Conservation (phyloP, 129 eudicot species). For the Gnaphalium uliginosum region DNA sequence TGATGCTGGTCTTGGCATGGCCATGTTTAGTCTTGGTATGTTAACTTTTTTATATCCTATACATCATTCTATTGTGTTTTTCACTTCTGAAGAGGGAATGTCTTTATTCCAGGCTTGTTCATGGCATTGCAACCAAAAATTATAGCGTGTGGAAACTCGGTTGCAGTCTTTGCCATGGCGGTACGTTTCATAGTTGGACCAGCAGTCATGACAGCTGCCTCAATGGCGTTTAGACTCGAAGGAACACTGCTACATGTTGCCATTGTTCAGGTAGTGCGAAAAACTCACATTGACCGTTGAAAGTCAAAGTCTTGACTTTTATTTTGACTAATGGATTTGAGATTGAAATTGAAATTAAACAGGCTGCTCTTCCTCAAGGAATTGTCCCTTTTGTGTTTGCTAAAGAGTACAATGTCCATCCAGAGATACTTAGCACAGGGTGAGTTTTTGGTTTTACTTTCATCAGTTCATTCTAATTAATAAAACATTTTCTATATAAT, state of each 20-base stretch:
- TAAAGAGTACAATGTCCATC: slow-evolving; percentile 87
- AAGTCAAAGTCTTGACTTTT: slow-evolving; percentile 19
- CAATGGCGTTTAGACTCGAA: slow-evolving; percentile 64
- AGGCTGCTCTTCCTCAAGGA: slow-evolving; percentile 98
- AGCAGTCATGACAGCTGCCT: slow-evolving; percentile 90
- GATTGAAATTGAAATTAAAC: slow-evolving; percentile 18
- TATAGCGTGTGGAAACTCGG: slow-evolving; percentile 85
- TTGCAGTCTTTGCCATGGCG: slow-evolving; percentile 73
- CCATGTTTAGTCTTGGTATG: slow-evolving; percentile 96
- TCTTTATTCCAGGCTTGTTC: slow-evolving; percentile 61
- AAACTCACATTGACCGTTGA: background rate
- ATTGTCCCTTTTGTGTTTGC: slow-evolving; percentile 97
- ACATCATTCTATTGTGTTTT: background rate
- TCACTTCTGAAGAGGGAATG: background rate
- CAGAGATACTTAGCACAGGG: slow-evolving; percentile 91
- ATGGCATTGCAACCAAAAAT: slow-evolving; percentile 94
- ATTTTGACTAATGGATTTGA: slow-evolving; percentile 9
- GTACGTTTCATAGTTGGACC: slow-evolving; percentile 78
- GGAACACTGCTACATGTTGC: slow-evolving; percentile 81
- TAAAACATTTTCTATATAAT: no score
- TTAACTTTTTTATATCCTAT: background rate
- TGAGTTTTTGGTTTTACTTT: slow-evolving; percentile 42
- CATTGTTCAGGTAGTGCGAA: slow-evolving; percentile 71
- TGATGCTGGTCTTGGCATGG: slow-evolving; percentile 97
- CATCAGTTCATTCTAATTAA: no score